A percentile compares a stretch with the other conserved stretches of the same genome.
phyloP scores from a whole-genome alignment of 2,329 filamentous ascomycete species.

The Colletotrichum higginsianum region DNA sequence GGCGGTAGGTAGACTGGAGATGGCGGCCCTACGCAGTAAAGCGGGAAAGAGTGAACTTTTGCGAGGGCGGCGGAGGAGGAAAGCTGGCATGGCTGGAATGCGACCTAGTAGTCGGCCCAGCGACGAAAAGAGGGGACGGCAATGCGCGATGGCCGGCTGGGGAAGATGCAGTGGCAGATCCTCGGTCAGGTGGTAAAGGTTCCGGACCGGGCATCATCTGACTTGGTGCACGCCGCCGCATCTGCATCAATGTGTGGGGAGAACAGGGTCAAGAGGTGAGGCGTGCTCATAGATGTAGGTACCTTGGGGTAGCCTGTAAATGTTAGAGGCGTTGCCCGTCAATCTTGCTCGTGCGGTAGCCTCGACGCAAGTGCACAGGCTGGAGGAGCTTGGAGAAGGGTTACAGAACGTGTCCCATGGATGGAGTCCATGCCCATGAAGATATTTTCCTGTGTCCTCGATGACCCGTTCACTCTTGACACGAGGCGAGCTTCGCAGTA shows the following conservation, averaged over 20 bases:
- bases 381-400: slow-evolving; percentile 25
- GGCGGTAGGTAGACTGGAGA: neutral
- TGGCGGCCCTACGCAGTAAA: slow-evolving; percentile 13
- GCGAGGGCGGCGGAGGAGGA: slow-evolving; percentile 4
- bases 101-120: slow-evolving; percentile 27
- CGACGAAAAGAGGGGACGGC: slow-evolving; percentile 38
- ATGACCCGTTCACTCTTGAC: slow-evolving; percentile 29
- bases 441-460: slow-evolving; percentile 7
- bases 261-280: neutral
- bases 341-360: slow-evolving; percentile 14
- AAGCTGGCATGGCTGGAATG: neutral
- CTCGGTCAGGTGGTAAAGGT: slow-evolving; percentile 41
- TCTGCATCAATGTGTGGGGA: slow-evolving; percentile 23
- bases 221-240: slow-evolving; percentile 10
- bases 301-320: slow-evolving; percentile 4
- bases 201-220: slow-evolving; percentile 38
- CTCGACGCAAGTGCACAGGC: slow-evolving; percentile 25
- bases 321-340: neutral
- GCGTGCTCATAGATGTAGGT: slow-evolving; percentile 6
- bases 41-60: slow-evolving; percentile 14
- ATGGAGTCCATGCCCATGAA: slow-evolving; percentile 26
- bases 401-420: slow-evolving; percentile 26
- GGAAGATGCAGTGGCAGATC: slow-evolving; percentile 28
- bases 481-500: slow-evolving; percentile 8
- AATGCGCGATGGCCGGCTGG: slow-evolving; percentile 31